These are phyloP conservation scores for Ustilago esculenta DNA, from an alignment of 1,284 basidiomycete genomes.

Conservation along the genomic window DNA sequence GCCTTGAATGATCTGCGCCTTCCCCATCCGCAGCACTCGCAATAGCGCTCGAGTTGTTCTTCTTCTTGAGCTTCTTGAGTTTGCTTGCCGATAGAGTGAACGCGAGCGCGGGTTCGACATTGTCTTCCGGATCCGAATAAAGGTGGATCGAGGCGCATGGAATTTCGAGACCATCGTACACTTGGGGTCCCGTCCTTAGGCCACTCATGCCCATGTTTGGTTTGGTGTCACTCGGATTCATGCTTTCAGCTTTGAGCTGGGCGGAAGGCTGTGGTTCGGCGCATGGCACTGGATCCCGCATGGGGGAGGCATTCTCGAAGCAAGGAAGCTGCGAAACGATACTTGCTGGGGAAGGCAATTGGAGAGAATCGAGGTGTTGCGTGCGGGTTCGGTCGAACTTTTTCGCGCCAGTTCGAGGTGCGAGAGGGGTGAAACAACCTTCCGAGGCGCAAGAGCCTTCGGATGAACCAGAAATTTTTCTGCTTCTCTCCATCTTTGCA, in stretches of 20 bases:
- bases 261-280: no score
- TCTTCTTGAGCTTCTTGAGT: constrained; percentile 19
- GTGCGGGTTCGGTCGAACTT: constrained; percentile 18
- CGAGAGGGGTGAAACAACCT: constrained; percentile 14
- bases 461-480: constrained; percentile 4
- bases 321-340: not conserved
- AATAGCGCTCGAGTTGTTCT: not conserved
- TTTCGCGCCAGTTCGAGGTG: constrained; percentile 22
- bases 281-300: constrained; percentile 2
- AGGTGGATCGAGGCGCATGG: constrained; percentile 54
- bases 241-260: no score
- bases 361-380: constrained; percentile 5
- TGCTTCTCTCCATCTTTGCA: not conserved
- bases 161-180: constrained; percentile 53
- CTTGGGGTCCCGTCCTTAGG: constrained; percentile 40
- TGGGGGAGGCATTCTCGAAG: not conserved
- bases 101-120: constrained; percentile 19
- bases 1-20: not conserved
- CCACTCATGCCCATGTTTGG: not conserved
- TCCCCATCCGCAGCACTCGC: no score
- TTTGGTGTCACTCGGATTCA: no score
- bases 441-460: constrained; percentile 8
- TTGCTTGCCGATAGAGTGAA: constrained; percentile 2
- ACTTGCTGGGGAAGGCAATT: not conserved
- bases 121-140: constrained; percentile 48